These are phyloP conservation scores for Massariosphaeria phaeospora DNA, from an alignment of 495 filamentous ascomycete genomes.

Conservation along the genomic window DNA sequence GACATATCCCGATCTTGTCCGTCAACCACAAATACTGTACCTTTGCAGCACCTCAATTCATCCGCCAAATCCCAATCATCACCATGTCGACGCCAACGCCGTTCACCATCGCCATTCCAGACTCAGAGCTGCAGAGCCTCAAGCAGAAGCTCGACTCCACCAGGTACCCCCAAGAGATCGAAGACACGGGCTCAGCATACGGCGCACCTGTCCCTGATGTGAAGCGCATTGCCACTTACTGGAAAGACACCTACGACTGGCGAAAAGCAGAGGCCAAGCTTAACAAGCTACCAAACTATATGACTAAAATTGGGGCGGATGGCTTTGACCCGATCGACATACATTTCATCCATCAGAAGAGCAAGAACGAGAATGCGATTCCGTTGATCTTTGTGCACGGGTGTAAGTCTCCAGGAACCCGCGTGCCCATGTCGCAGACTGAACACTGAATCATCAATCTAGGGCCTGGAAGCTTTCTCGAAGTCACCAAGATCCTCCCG, in stretches of 20 bases:
- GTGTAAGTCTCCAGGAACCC: neutral
- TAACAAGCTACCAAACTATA: slow-evolving; percentile 40
- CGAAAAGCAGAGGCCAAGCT: slow-evolving; percentile 33
- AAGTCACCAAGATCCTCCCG: slow-evolving; percentile 59
- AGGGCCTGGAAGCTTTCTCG: slow-evolving; percentile 64
- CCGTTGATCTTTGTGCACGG: slow-evolving; percentile 39
- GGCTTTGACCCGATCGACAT: slow-evolving; percentile 39
- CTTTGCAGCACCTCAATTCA: too few relatives aligned
- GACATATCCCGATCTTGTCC: too few relatives aligned
- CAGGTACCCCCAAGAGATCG: slow-evolving; percentile 33
- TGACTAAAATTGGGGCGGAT: slow-evolving; percentile 28
- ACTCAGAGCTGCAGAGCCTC: slow-evolving; percentile 4
- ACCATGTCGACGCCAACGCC: neutral
- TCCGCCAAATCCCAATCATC: too few relatives aligned
- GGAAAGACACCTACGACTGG: slow-evolving; percentile 44
- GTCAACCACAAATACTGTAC: too few relatives aligned
- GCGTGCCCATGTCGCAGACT: neutral
- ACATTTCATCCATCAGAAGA: slow-evolving; percentile 40
- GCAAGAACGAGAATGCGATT: slow-evolving; percentile 27
- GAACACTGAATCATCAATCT: neutral
- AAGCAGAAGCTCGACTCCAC: slow-evolving; percentile 8
- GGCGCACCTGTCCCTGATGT: slow-evolving; percentile 50
- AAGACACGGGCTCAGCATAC: slow-evolving; percentile 39
- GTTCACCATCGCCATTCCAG: slow-evolving; percentile 17
- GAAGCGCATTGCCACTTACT: slow-evolving; percentile 49